Conservation (phyloP, 2,329 filamentous ascomycete species). For the Cordyceps cateniannulata region DNA sequence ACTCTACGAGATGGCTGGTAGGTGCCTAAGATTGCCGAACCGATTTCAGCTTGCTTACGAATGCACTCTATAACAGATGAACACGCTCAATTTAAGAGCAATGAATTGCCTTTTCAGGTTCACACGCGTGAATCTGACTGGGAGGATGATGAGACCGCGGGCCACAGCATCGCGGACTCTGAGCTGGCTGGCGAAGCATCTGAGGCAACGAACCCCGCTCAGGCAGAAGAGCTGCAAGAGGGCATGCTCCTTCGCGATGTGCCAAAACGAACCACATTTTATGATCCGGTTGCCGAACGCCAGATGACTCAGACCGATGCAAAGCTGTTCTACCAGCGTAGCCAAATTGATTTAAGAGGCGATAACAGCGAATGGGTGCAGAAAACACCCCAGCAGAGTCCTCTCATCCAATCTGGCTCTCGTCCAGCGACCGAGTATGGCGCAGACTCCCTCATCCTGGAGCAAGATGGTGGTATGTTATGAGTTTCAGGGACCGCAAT, state of each 20-base stretch:
- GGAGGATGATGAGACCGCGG: constrained; percentile 14
- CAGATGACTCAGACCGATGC: constrained; percentile 91
- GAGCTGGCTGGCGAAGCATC: constrained; percentile 18
- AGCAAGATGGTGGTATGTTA: constrained; percentile 21
- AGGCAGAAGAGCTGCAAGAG: constrained; percentile 34
- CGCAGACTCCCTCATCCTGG: constrained; percentile 28
- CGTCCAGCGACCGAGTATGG: constrained; percentile 30
- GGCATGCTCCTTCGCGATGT: constrained; percentile 57
- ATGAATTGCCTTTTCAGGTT: constrained; percentile 15
- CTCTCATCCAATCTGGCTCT: constrained; percentile 33
- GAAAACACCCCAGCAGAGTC: constrained; percentile 40
- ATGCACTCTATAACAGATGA: neutral
- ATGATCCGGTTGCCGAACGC: constrained; percentile 89
- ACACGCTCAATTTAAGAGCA: constrained; percentile 3
- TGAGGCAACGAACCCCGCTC: constrained; percentile 18
- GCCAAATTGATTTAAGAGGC: constrained; percentile 55
- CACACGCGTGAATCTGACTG: constrained; percentile 17
- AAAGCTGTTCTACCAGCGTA: constrained; percentile 91
- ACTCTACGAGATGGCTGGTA: constrained; percentile 5
- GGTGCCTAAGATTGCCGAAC: neutral
- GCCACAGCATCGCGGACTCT: constrained; percentile 12
- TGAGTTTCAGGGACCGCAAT: constrained; percentile 25
- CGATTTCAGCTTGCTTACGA: neutral
- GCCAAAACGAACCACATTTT: constrained; percentile 73
- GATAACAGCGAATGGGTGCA: constrained; percentile 33